Conservation (phyloP, 768 basidiomycete species). For the Russula sp. region DNA sequence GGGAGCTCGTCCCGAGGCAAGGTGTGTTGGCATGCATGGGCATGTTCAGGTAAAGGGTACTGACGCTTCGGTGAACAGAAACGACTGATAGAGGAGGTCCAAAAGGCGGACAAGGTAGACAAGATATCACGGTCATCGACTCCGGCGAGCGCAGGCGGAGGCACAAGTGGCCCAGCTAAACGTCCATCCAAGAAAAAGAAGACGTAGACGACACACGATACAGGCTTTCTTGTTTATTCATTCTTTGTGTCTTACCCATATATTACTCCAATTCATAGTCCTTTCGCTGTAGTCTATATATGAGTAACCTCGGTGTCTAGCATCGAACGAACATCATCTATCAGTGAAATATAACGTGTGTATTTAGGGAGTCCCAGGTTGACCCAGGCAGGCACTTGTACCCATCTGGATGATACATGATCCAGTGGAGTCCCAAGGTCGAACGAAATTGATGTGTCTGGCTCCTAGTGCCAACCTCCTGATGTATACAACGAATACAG, state of each 20-base stretch:
- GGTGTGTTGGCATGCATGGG: slow-evolving; percentile 33
- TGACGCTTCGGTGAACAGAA: slow-evolving; percentile 39
- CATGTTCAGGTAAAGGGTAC: not conserved
- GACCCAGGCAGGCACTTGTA: not conserved
- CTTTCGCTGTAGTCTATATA: not conserved
- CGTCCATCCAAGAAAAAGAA: slow-evolving; percentile 65
- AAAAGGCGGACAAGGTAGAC: slow-evolving; percentile 38
- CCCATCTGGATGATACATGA: not conserved
- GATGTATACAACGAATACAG: not conserved
- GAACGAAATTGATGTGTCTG: not conserved
- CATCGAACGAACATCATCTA: not conserved
- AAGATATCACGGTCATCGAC: slow-evolving; percentile 51
- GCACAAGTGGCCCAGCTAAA: slow-evolving; percentile 39
- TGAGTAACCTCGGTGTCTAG: not conserved
- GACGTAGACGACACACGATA: slow-evolving; percentile 30
- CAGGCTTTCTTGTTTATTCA: not conserved
- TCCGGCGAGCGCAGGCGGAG: slow-evolving; percentile 41
- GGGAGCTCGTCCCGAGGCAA: slow-evolving; percentile 46
- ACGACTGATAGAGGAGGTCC: slow-evolving; percentile 63
- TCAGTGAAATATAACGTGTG: too few relatives aligned
- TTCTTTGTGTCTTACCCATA: not conserved
- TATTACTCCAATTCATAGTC: not conserved
- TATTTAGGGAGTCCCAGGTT: not conserved
- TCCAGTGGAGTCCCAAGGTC: not conserved
- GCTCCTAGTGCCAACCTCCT: not conserved